Evolutionary conservation across 306 rosid genomes (phyloP).

Genomic region (Vigna angularis): DNA sequence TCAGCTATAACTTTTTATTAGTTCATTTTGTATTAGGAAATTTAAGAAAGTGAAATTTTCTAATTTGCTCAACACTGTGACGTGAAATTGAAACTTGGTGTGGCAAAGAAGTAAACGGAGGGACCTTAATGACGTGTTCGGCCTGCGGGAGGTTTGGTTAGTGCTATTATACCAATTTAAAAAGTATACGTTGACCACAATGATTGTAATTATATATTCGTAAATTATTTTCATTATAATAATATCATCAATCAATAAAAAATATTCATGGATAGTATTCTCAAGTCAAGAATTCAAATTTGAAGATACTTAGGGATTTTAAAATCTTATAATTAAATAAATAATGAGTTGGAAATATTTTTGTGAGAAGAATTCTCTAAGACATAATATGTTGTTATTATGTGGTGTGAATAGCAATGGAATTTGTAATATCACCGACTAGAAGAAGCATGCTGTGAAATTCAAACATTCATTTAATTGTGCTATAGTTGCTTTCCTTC

Average conservation of each 20-base stretch:
- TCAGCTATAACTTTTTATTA: not conserved
- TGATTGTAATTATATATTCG: conserved; percentile 37
- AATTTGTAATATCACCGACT: conserved; percentile 23
- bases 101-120: conserved; percentile 2
- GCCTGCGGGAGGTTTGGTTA: not conserved
- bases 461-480: not conserved
- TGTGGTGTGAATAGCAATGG: not conserved
- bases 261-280: not conserved
- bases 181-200: conserved; percentile 43
- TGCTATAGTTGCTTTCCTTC: not conserved
- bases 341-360: not conserved
- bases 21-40: conserved; percentile 5
- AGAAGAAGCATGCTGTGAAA: not conserved
- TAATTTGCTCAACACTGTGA: conserved; percentile 1
- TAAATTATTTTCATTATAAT: not conserved
- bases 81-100: conserved; percentile 2
- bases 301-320: not conserved
- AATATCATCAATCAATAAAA: not conserved
- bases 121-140: conserved; percentile 29
- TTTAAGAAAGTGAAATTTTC: not conserved
- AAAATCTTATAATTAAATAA: not conserved
- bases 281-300: not conserved
- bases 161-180: not conserved
- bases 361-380: not conserved
- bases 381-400: not conserved